Evolutionary conservation across 768 basidiomycete species (phyloP), one percentile per base, ranked within the genome.

Genomic region (Sporobolomyces roseus): DNA sequence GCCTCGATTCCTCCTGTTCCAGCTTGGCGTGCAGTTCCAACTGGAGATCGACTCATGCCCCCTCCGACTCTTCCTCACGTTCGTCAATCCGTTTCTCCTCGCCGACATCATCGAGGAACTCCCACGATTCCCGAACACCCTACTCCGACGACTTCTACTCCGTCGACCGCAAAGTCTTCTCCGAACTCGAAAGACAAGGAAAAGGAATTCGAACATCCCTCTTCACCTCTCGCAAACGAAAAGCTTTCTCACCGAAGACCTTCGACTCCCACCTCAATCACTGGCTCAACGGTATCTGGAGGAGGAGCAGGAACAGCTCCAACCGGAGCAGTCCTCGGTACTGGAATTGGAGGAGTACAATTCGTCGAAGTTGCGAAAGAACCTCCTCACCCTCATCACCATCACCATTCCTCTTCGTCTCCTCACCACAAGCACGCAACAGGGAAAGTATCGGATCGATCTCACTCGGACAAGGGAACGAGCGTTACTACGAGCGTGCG

Each of bases 281-380:
- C 61, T 1, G 29, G 35, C 32, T 52, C 49, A 38, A 62, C 56
- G 4, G 38, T 45, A 6, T 58, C 56, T 27, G 54, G 54, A 5
- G 54, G 36, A 25, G 25, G 10, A 14, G 10, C 14, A 17, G 25
- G 56, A 43, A 45, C 41, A 29, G 27, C 7, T 5, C 7, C 10
- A 41, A 38, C 21, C 41, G 55, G 38, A 14, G 43, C 66, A 3
- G 67, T 69, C 5, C 48, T 60, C 16, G 67, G 67, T 0, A 46
- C 33, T 21, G 66, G 66, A 1, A 63, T 49, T 6, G 66, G 63
- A 29, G 66, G 60, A n/a, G 55, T 72, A n/a, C 61, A 61, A 16
- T 72, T 68, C 60, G 71, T 68, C 49, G 53, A 45, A 17, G 65
- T 67, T 21, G 35, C 56, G 56, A 58, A 58, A 45, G 56, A 58